Conservation (phyloP, 331 rosid genomes). For the Spiraea crenata region DNA sequence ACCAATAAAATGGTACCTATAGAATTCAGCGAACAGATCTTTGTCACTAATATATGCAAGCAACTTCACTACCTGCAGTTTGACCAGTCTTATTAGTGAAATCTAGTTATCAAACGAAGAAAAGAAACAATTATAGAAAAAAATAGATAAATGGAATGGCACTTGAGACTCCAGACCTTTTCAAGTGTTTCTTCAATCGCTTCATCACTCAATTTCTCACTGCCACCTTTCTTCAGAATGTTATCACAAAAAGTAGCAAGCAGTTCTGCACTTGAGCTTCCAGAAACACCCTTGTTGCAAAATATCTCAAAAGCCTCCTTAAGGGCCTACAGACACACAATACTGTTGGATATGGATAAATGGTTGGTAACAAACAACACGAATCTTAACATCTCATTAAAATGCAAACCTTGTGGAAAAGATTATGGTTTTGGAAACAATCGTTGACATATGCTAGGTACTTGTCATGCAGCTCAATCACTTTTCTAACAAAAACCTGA, state of each 20-base stretch:
- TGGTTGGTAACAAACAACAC: background rate
- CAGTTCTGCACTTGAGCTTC: constrained; percentile 83
- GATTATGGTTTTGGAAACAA: constrained; percentile 84
- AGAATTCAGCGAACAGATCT: constrained; percentile 92
- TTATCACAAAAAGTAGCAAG: constrained; percentile 91
- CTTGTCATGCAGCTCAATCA: constrained; percentile 88
- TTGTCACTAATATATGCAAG: constrained; percentile 95
- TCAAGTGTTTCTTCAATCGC: constrained; percentile 92
- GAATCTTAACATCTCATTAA: constrained; percentile 6
- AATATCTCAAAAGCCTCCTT: constrained; percentile 94
- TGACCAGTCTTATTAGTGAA: constrained; percentile 2
- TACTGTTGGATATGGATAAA: constrained; percentile 20
- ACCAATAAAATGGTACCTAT: constrained; percentile 48
- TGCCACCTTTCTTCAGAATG: constrained; percentile 93
- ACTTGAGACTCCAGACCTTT: constrained; percentile 48
- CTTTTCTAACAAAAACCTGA: constrained; percentile 57
- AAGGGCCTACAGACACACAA: constrained; percentile 42
- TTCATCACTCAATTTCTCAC: constrained; percentile 91
- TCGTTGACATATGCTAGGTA: constrained; percentile 82
- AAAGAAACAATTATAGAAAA: constrained; percentile 10
- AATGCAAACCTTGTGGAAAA: constrained; percentile 68
- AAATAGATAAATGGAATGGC: constrained; percentile 10
- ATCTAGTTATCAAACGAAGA: background rate
- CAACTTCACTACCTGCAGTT: constrained; percentile 78
- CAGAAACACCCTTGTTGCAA: constrained; percentile 92